phyloP scores from a whole-genome alignment of 2,329 filamentous ascomycete species.

The Lachnellula suecica region DNA sequence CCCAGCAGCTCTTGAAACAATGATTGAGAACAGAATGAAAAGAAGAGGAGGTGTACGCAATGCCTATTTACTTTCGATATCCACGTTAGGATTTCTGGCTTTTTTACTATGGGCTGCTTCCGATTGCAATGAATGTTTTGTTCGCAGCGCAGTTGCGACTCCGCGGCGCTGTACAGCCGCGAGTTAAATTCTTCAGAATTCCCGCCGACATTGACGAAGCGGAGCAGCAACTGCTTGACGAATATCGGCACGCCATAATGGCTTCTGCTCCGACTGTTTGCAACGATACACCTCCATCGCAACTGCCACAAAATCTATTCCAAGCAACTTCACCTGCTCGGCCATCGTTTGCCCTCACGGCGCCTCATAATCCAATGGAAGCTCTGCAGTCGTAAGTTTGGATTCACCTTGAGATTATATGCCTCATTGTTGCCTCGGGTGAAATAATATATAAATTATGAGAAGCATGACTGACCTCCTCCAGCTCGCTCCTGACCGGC shows the following conservation, averaged over 20 bases:
- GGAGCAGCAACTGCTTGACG: conserved; percentile 15
- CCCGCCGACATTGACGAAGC: conserved; percentile 8
- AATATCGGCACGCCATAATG: conserved; percentile 4
- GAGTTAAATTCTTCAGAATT: background rate
- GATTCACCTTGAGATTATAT: background rate
- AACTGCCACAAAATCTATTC: too few species aligned
- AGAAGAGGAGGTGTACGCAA: too few species aligned
- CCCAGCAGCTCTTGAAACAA: too few species aligned
- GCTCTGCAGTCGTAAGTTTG: conserved; percentile 14
- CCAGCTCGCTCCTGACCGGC: conserved; percentile 23
- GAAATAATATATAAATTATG: background rate
- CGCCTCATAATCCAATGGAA: conserved; percentile 10
- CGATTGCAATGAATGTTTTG: background rate
- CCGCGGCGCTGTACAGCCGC: background rate
- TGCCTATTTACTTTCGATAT: too few species aligned
- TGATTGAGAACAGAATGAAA: too few species aligned
- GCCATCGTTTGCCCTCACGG: background rate
- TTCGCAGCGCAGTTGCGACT: background rate
- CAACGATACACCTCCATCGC: background rate
- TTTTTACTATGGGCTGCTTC: too few species aligned
- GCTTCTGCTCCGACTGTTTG: background rate
- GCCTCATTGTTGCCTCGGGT: too few species aligned
- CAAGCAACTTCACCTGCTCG: too few species aligned
- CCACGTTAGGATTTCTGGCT: too few species aligned
- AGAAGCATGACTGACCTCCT: background rate